Evolutionary conservation across 2,329 filamentous ascomycete species (phyloP).

Genomic region (Purpureocillium takamizusanense): DNA sequence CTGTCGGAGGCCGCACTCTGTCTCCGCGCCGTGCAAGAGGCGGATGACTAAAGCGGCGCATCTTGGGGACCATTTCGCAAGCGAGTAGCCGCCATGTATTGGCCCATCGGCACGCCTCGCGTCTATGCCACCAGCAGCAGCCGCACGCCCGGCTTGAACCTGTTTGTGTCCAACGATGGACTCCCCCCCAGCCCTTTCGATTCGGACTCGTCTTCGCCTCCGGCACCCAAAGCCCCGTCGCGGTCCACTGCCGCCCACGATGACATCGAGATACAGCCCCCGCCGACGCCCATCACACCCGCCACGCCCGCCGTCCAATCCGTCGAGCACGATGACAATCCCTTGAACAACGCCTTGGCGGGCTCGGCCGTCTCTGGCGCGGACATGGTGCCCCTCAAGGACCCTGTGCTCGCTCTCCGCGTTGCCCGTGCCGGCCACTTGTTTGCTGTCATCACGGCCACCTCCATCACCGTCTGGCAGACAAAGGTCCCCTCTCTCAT

Average conservation of each 20-base stretch:
- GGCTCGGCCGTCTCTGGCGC: slow-evolving; percentile 16
- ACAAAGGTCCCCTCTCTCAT: slow-evolving; percentile 58
- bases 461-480: slow-evolving; percentile 91
- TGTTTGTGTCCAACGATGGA: slow-evolving; percentile 54
- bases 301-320: slow-evolving; percentile 49
- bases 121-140: slow-evolving; percentile 72
- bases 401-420: slow-evolving; percentile 64
- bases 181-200: slow-evolving; percentile 26
- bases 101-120: slow-evolving; percentile 77
- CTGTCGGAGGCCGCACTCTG: slow-evolving; percentile 6
- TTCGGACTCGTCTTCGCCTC: slow-evolving; percentile 11
- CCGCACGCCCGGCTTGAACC: slow-evolving; percentile 39
- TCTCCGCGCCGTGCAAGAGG: slow-evolving; percentile 11
- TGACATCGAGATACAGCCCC: slow-evolving; percentile 22
- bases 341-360: slow-evolving; percentile 9
- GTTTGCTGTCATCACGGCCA: slow-evolving; percentile 80
- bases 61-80: slow-evolving; percentile 11
- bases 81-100: slow-evolving; percentile 61
- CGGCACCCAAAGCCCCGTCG: slow-evolving; percentile 8
- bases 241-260: slow-evolving; percentile 20
- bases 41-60: slow-evolving; percentile 16
- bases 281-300: slow-evolving; percentile 43
- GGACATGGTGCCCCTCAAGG: slow-evolving; percentile 37
- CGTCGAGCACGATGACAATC: slow-evolving; percentile 43
- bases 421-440: slow-evolving; percentile 70